Conservation (phyloP, 257 asterid genomes). For the Verbascum thapsus region DNA sequence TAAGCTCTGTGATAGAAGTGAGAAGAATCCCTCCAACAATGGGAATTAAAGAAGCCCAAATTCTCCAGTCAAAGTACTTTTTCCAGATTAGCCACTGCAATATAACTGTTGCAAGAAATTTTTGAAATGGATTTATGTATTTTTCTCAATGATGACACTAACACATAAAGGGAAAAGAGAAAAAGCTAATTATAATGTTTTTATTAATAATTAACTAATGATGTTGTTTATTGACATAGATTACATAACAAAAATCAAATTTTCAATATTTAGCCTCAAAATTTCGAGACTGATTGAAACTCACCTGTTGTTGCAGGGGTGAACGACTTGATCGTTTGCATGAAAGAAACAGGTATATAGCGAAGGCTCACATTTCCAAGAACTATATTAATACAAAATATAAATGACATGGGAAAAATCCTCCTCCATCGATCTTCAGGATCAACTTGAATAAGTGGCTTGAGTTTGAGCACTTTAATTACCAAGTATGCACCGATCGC, state of each 20-base stretch:
- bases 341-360: slow-evolving; percentile 64
- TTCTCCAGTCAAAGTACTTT: slow-evolving; percentile 49
- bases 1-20: slow-evolving; percentile 57
- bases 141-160: neutral
- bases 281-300: neutral
- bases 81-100: slow-evolving; percentile 64
- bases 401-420: slow-evolving; percentile 64
- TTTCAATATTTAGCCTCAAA: neutral
- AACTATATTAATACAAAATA: slow-evolving; percentile 58
- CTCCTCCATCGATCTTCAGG: slow-evolving; percentile 62
- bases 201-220: too few relatives aligned
- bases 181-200: neutral
- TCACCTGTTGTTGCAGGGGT: slow-evolving; percentile 70
- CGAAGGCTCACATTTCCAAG: slow-evolving; percentile 63
- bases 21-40: slow-evolving; percentile 61
- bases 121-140: slow-evolving; percentile 5
- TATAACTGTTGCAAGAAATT: slow-evolving; percentile 40
- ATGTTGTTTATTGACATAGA: neutral
- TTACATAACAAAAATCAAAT: neutral
- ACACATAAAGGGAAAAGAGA: neutral
- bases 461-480: slow-evolving; percentile 56
- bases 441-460: slow-evolving; percentile 55
- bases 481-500: slow-evolving; percentile 66
- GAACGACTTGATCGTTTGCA: slow-evolving; percentile 68
- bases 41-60: slow-evolving; percentile 58